A percentile compares a stretch with the other conserved stretches of the same genome.
Evolutionary conservation across 805 yeast genomes (phyloP).

Genomic region (Zygotorulaspora chibaensis): DNA sequence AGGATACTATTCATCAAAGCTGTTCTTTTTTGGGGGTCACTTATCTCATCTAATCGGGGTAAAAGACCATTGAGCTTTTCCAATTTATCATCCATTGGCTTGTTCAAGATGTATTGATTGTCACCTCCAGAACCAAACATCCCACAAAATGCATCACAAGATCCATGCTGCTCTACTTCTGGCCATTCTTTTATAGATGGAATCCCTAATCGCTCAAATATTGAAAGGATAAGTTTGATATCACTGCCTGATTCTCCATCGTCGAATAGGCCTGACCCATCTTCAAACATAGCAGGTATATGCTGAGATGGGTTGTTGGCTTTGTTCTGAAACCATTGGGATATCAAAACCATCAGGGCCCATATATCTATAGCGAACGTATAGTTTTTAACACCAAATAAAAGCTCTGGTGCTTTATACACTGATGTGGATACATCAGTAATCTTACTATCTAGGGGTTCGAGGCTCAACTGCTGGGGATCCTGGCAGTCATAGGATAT

Average conservation of each 20-base stretch:
- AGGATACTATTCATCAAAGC: slow-evolving; percentile 36
- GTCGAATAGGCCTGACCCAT: slow-evolving; percentile 20
- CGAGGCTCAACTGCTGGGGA: slow-evolving; percentile 25
- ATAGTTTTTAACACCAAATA: slow-evolving; percentile 57
- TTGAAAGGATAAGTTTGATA: slow-evolving; percentile 52
- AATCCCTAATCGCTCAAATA: slow-evolving; percentile 58
- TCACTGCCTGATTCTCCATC: slow-evolving; percentile 44
- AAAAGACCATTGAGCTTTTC: slow-evolving; percentile 13
- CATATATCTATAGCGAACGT: slow-evolving; percentile 61
- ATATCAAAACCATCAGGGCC: slow-evolving; percentile 60
- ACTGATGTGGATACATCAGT: slow-evolving; percentile 60
- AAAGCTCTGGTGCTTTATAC: slow-evolving; percentile 73
- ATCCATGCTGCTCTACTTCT: slow-evolving; percentile 33
- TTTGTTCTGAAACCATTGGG: slow-evolving; percentile 44
- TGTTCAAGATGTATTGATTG: slow-evolving; percentile 21
- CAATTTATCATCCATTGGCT: slow-evolving; percentile 9
- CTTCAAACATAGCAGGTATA: slow-evolving; percentile 29
- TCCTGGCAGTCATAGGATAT: slow-evolving; percentile 43
- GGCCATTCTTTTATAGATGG: slow-evolving; percentile 46
- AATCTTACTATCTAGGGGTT: slow-evolving; percentile 30
- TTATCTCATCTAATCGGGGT: slow-evolving; percentile 23
- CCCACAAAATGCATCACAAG: slow-evolving; percentile 32
- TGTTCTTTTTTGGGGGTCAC: slow-evolving; percentile 5
- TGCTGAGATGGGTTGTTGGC: slow-evolving; percentile 8
- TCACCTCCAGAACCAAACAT: slow-evolving; percentile 33